Evolutionary conservation across 768 basidiomycete species (phyloP).

Genomic region (Tricholoma sp.): DNA sequence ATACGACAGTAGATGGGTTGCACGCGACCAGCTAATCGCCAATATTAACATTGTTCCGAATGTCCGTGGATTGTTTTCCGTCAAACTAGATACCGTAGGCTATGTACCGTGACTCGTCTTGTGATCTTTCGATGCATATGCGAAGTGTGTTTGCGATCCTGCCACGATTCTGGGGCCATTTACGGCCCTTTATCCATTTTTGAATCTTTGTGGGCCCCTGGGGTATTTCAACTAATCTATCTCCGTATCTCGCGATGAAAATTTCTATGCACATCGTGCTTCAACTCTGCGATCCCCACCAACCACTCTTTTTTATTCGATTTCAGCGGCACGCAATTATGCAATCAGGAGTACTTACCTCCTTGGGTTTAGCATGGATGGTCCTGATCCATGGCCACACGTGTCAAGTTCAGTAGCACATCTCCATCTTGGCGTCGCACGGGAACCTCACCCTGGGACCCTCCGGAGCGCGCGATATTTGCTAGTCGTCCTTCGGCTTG

Average conservation of each 20-base stretch:
- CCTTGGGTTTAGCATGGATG: neutral
- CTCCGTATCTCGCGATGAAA: constrained; percentile 2
- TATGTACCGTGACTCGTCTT: neutral
- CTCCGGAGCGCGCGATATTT: neutral
- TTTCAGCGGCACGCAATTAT: neutral
- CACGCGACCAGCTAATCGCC: neutral
- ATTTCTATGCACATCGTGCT: neutral
- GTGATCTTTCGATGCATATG: neutral
- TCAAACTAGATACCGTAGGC: neutral
- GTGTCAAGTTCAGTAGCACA: neutral
- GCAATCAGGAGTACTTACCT: neutral
- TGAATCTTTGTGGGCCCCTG: neutral
- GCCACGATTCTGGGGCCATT: neutral
- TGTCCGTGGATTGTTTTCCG: neutral
- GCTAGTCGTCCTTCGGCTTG: neutral
- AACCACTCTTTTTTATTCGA: neutral
- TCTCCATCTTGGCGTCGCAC: neutral
- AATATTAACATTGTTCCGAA: neutral
- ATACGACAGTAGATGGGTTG: neutral
- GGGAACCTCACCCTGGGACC: neutral
- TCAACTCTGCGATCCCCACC: neutral
- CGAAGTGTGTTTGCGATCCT: neutral
- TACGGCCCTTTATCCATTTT: neutral
- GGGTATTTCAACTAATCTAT: neutral
- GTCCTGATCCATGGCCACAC: neutral